Conservation (phyloP, 2,329 filamentous ascomycete genomes). For the Clarireedia homoeocarpa region DNA sequence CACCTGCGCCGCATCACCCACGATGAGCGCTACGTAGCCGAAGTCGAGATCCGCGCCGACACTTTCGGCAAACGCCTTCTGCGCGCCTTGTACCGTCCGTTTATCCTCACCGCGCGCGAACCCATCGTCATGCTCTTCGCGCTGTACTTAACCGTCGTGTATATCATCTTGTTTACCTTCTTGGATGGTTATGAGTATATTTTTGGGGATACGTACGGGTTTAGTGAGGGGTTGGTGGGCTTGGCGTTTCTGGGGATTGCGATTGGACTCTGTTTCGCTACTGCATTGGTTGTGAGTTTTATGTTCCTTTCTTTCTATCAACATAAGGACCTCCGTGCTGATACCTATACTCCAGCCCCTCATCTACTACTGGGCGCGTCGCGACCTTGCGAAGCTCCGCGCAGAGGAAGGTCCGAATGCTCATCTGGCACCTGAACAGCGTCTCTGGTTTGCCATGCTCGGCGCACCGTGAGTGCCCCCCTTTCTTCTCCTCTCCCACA, state of each 20-base stretch:
- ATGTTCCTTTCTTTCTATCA: background rate
- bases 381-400: constrained; percentile 7
- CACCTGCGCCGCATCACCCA: constrained; percentile 39
- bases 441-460: constrained; percentile 53
- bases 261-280: constrained; percentile 48
- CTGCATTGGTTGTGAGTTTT: background rate
- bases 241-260: constrained; percentile 65
- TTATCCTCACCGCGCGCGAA: constrained; percentile 50
- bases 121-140: constrained; percentile 62
- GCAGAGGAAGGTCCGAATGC: constrained; percentile 9
- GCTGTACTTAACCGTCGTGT: constrained; percentile 68
- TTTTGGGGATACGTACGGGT: constrained; percentile 64
- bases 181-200: constrained; percentile 78
- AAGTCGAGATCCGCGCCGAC: constrained; percentile 17
- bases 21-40: constrained; percentile 20
- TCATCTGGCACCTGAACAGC: constrained; percentile 49
- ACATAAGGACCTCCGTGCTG: background rate
- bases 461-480: constrained; percentile 43
- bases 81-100: constrained; percentile 39
- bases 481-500: background rate
- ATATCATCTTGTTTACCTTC: constrained; percentile 75
- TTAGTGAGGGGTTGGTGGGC: constrained; percentile 61
- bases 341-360: constrained; percentile 24
- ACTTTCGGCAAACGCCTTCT: constrained; percentile 53
- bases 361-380: constrained; percentile 28